These are phyloP conservation scores for Metschnikowia kunwiensis DNA, from an alignment of 805 yeast genomes.

Conservation along the genomic window DNA sequence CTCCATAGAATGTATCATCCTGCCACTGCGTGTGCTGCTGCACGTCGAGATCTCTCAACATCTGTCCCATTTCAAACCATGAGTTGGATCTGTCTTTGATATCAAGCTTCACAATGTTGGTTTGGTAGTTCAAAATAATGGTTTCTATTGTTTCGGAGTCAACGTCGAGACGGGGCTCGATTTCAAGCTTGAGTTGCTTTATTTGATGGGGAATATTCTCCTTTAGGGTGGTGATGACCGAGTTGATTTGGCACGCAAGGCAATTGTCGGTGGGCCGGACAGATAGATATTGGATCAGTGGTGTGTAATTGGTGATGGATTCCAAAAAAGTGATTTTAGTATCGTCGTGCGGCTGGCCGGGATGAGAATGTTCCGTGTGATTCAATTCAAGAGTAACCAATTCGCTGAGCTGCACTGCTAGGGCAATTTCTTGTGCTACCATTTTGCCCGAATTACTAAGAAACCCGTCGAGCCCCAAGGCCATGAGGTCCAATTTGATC, in stretches of 20 bases:
- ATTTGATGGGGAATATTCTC: slow-evolving; percentile 10
- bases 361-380: slow-evolving; percentile 24
- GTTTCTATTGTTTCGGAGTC: slow-evolving; percentile 4
- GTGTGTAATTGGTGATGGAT: slow-evolving; percentile 6
- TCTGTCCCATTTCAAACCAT: background rate
- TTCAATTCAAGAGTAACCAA: slow-evolving; percentile 17
- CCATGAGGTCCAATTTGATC: slow-evolving; percentile 7
- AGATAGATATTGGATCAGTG: slow-evolving; percentile 9
- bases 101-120: slow-evolving; percentile 3
- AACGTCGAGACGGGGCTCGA: slow-evolving; percentile 9
- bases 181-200: slow-evolving; percentile 4
- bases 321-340: slow-evolving; percentile 15
- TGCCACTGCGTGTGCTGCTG: slow-evolving; percentile 9
- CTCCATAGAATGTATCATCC: slow-evolving; percentile 11
- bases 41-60: slow-evolving; percentile 6
- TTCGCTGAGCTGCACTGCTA: slow-evolving; percentile 15
- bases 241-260: slow-evolving; percentile 12
- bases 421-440: slow-evolving; percentile 10
- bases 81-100: slow-evolving; percentile 8
- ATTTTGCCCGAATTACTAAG: slow-evolving; percentile 16
- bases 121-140: slow-evolving; percentile 7
- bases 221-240: slow-evolving; percentile 1
- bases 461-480: slow-evolving; percentile 24
- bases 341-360: slow-evolving; percentile 16
- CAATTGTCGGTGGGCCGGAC: slow-evolving; percentile 13